Evolutionary conservation across 345 rosid species (phyloP).

Genomic region (Iberis pinnata): DNA sequence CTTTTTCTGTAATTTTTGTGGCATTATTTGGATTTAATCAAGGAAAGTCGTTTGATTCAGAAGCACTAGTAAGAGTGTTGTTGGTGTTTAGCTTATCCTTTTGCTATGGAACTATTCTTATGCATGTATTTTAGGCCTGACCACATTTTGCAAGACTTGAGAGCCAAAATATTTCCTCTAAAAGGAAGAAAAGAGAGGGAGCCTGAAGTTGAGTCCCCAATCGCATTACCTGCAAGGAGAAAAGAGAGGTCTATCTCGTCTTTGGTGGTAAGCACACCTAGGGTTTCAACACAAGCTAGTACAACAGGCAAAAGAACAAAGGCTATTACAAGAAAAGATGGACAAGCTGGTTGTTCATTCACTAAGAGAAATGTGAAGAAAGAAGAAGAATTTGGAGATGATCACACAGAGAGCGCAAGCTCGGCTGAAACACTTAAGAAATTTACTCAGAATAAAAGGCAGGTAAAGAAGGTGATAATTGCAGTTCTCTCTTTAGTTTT

Average conservation of each 20-base stretch:
- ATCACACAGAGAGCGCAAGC: constrained; percentile 47
- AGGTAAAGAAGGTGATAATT: constrained; percentile 42
- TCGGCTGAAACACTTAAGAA: constrained; percentile 60
- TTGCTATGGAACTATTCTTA: constrained; percentile 15
- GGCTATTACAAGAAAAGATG: constrained; percentile 49
- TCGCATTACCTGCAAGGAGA: constrained; percentile 57
- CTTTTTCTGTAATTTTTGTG: background rate
- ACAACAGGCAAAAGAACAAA: constrained; percentile 73
- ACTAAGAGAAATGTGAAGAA: constrained; percentile 41
- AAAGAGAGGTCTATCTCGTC: constrained; percentile 95
- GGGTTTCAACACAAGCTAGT: constrained; percentile 53
- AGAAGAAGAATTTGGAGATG: constrained; percentile 52
- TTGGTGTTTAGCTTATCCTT: constrained; percentile 11
- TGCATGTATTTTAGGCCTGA: constrained; percentile 54
- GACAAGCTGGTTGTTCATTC: constrained; percentile 41
- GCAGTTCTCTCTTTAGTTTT: constrained; percentile 16
- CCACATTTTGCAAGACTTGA: constrained; percentile 83
- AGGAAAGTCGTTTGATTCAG: background rate
- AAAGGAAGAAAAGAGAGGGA: constrained; percentile 59
- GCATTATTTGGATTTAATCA: constrained; percentile 1
- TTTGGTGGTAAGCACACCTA: constrained; percentile 78
- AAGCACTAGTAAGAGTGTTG: constrained; percentile 3
- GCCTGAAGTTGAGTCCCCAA: constrained; percentile 49
- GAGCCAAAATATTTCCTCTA: constrained; percentile 74
- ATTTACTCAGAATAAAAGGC: constrained; percentile 49